phyloP scores from a whole-genome alignment of 371 early-diverging fungal genomes.

The Mucor circinelloides region DNA sequence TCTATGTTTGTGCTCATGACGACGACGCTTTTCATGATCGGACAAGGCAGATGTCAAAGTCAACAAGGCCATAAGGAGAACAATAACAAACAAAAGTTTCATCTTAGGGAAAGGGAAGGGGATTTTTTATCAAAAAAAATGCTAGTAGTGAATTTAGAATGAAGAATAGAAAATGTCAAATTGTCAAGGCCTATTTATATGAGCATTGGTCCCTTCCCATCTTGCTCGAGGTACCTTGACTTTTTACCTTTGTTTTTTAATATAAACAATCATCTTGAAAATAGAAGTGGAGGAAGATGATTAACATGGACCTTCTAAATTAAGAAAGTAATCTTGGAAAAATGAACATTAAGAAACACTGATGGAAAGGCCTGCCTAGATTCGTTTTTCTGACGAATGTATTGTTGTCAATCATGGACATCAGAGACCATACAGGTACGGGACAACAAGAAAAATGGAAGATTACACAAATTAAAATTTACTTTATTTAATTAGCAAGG shows the following conservation, averaged over 20 bases:
- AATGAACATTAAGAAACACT: neutral
- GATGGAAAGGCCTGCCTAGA: neutral
- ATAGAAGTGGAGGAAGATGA: neutral
- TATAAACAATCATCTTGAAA: constrained; percentile 4
- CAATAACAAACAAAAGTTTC: neutral
- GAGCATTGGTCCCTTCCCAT: neutral
- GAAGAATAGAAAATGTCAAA: neutral
- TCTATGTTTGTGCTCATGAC: neutral
- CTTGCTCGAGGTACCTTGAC: neutral
- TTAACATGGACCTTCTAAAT: neutral
- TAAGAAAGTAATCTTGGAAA: neutral
- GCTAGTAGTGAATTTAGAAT: neutral
- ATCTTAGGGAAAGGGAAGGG: neutral
- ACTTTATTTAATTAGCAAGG: neutral
- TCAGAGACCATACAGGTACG: neutral
- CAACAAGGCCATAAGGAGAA: neutral
- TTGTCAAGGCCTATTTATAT: neutral
- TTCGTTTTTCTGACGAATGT: neutral
- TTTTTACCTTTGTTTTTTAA: neutral
- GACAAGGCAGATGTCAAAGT: constrained; percentile 1
- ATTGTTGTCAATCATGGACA: neutral
- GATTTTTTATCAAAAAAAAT: neutral
- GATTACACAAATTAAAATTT: constrained; percentile 1
- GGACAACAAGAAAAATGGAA: neutral
- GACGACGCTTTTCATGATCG: neutral